Evolutionary conservation across 2,329 filamentous ascomycete species (phyloP).

Genomic region (Balansia obtecta): DNA sequence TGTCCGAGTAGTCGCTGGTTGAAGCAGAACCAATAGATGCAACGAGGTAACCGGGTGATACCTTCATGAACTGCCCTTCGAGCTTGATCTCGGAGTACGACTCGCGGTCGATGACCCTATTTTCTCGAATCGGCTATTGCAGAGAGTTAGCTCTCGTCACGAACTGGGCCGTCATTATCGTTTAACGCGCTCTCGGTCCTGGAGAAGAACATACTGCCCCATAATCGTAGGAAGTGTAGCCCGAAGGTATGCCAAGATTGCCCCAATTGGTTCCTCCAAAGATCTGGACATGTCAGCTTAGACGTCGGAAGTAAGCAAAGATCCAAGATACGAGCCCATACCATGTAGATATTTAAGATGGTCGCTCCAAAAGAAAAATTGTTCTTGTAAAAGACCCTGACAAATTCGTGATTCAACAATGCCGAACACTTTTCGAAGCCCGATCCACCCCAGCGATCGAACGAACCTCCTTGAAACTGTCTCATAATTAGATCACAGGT

Average conservation of each 20-base stretch:
- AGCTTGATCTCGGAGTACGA: slow-evolving; percentile 75
- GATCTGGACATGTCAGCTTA: slow-evolving; percentile 25
- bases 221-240: slow-evolving; percentile 47
- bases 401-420: slow-evolving; percentile 60
- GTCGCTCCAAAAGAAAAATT: slow-evolving; percentile 52
- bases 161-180: slow-evolving; percentile 8
- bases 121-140: slow-evolving; percentile 46
- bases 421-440: slow-evolving; percentile 56
- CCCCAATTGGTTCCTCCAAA: slow-evolving; percentile 79
- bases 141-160: background rate
- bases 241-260: slow-evolving; percentile 59
- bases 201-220: slow-evolving; percentile 23
- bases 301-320: background rate
- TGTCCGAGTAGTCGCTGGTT: slow-evolving; percentile 39
- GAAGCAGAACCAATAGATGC: slow-evolving; percentile 39
- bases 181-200: too few relatives aligned
- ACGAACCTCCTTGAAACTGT: slow-evolving; percentile 58
- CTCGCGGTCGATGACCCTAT: slow-evolving; percentile 53
- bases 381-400: slow-evolving; percentile 71
- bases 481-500: background rate
- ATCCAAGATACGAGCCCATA: slow-evolving; percentile 14
- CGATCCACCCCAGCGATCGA: slow-evolving; percentile 62
- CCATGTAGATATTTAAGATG: slow-evolving; percentile 67
- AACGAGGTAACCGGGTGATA: slow-evolving; percentile 56
- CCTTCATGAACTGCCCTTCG: slow-evolving; percentile 61